Evolutionary conservation across 768 basidiomycete genomes (phyloP), one percentile per base, ranked within the genome.

Genomic region (Dioszegia aurantiaca): DNA sequence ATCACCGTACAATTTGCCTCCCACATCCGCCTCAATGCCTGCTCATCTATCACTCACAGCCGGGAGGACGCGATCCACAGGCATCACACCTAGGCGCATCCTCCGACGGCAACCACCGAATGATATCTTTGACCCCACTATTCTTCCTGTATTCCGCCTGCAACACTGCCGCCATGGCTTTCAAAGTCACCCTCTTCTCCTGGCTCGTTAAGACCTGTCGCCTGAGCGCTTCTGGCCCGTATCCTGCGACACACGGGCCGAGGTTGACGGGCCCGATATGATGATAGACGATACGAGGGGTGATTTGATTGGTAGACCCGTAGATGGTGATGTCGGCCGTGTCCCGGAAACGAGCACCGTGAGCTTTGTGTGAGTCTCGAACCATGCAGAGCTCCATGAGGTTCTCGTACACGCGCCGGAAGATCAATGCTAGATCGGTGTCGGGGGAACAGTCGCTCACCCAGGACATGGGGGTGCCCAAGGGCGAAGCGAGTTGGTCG

Each of bases 71-170:
- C 8, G 3, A 23, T 31, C 47, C 47, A 23, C 47, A 48, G 4
- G 28, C 47, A 4, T n/a, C 19, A 23, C 47, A 48, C 28, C 11
- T 10, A 14, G 26, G 26, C 16, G 47, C 21, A 24, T 48, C 47
- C 16, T 16, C 47, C 21, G 47, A 48, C 5, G 47, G 17, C 4
- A 8, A 19, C 47, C 47, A 48, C 21, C n/a, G 8, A 30, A 48
- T n/a, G 28, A 14, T 19, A 24, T 48, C 47, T 5, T 48, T 46
- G 4, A 23, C 44, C 14, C 21, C 26, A n/a, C 44, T 46, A 11
- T 46, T 8, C 46, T n/a, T 9, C 11, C 46, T 28, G 46, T 47
- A 47, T n/a, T 23, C 17, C 46, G 19, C n/a, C 27, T 47, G 46
- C 46, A 47, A 23, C 27, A 21, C 27, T 14, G 11, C 26, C 16